phyloP scores from a whole-genome alignment of 1,284 basidiomycete genomes.

The Irpex sp. region DNA sequence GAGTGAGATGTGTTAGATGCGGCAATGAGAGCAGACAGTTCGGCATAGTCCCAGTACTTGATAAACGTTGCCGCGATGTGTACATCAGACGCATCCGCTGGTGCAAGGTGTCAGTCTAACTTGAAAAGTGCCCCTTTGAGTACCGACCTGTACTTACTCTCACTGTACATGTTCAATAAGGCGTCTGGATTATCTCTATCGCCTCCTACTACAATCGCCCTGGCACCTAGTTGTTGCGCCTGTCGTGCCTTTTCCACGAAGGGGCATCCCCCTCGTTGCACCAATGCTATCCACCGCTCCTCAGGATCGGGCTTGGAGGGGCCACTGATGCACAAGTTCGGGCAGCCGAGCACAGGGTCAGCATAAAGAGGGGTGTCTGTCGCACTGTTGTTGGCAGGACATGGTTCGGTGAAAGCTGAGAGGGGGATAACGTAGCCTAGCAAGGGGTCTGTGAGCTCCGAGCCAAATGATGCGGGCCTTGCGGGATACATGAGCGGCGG shows the following conservation, averaged over 20 bases:
- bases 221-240: constrained; percentile 81
- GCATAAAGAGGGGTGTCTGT: constrained; percentile 18
- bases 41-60: constrained; percentile 64
- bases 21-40: constrained; percentile 56
- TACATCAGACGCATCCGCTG: constrained; percentile 74
- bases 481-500: constrained; percentile 65
- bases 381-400: constrained; percentile 26
- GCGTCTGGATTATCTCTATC: constrained; percentile 71
- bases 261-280: constrained; percentile 83
- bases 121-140: background rate
- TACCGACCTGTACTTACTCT: constrained; percentile 44
- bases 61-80: constrained; percentile 72
- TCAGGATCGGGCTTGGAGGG: constrained; percentile 48
- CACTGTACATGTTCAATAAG: constrained; percentile 89
- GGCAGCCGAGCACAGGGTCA: constrained; percentile 56
- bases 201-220: constrained; percentile 87
- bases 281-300: constrained; percentile 81
- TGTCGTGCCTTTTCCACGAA: constrained; percentile 85
- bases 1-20: constrained; percentile 74
- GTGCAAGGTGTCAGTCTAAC: constrained; percentile 3
- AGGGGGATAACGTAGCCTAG: constrained; percentile 77
- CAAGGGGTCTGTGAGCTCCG: constrained; percentile 63
- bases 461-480: constrained; percentile 68
- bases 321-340: constrained; percentile 55
- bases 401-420: constrained; percentile 63